phyloP scores from a whole-genome alignment of 1,284 basidiomycete genomes.

The Neonothopanus nambi region DNA sequence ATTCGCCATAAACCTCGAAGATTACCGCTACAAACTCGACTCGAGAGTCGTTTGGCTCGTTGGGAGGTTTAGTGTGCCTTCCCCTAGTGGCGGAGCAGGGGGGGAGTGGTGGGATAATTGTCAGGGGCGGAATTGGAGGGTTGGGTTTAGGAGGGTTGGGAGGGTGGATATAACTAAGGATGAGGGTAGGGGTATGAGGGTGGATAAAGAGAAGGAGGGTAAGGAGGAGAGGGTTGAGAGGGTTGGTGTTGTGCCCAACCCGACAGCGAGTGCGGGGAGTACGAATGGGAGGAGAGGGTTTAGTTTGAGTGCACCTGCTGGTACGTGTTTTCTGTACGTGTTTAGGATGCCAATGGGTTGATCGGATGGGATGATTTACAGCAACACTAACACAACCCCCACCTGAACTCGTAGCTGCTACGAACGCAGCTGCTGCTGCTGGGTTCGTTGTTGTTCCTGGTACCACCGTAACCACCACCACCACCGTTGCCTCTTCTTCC shows the following conservation, averaged over 20 bases:
- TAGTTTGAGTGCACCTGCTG: background rate
- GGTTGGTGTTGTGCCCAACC: background rate
- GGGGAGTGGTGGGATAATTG: conserved; percentile 92
- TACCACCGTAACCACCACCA: background rate
- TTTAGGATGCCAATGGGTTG: background rate
- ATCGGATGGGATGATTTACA: too few species aligned
- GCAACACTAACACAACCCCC: too few species aligned
- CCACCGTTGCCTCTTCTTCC: too few species aligned
- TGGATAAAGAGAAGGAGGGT: background rate
- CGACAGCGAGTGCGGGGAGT: background rate
- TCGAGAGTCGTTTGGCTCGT: conserved; percentile 47
- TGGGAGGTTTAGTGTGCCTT: conserved; percentile 11
- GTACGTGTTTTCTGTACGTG: background rate
- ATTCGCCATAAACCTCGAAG: conserved; percentile 63
- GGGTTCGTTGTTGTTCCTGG: background rate
- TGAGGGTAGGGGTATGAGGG: background rate
- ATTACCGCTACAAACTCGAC: conserved; percentile 11
- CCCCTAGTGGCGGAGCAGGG: too few species aligned
- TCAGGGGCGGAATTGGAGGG: conserved; percentile 72
- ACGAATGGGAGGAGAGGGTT: too few species aligned
- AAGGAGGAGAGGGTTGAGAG: background rate
- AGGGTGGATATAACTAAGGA: too few species aligned
- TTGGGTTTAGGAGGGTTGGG: conserved; percentile 33
- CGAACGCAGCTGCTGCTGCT: background rate
- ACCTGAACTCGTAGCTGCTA: background rate